phyloP scores from a whole-genome alignment of 2,329 filamentous ascomycete species.

The Colletotrichum viniferum region DNA sequence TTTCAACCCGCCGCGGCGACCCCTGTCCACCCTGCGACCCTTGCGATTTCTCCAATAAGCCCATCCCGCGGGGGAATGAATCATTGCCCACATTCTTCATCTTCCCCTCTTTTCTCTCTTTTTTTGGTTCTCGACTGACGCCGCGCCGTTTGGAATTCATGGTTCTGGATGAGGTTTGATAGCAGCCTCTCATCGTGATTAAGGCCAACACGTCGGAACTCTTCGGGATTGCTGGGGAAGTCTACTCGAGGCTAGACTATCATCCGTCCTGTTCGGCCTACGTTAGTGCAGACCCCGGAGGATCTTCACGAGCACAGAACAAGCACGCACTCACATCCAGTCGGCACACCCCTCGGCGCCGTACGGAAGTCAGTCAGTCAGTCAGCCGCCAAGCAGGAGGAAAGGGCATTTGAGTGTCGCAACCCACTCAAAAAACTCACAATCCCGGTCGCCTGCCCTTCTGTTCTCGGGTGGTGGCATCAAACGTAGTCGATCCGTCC shows the following conservation, averaged over 20 bases:
- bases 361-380: neutral
- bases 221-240: neutral
- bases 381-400: constrained; percentile 10
- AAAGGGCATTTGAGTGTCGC: neutral
- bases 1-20: neutral
- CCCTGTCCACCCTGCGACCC: neutral
- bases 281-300: neutral
- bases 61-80: neutral
- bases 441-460: neutral
- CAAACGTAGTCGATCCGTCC: constrained; percentile 11
- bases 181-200: neutral
- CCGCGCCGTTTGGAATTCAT: neutral
- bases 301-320: constrained; percentile 12
- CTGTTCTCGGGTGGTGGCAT: constrained; percentile 21
- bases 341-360: neutral
- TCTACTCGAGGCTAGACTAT: neutral
- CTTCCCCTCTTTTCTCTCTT: constrained; percentile 15
- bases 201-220: neutral
- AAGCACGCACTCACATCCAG: neutral
- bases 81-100: neutral
- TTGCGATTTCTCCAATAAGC: constrained; percentile 3
- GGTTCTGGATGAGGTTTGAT: neutral
- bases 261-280: neutral
- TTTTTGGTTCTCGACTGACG: neutral
- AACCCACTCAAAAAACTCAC: neutral